These are phyloP conservation scores for Fusarium verrucosum DNA, from an alignment of 2,329 filamentous ascomycete genomes.

Conservation along the genomic window DNA sequence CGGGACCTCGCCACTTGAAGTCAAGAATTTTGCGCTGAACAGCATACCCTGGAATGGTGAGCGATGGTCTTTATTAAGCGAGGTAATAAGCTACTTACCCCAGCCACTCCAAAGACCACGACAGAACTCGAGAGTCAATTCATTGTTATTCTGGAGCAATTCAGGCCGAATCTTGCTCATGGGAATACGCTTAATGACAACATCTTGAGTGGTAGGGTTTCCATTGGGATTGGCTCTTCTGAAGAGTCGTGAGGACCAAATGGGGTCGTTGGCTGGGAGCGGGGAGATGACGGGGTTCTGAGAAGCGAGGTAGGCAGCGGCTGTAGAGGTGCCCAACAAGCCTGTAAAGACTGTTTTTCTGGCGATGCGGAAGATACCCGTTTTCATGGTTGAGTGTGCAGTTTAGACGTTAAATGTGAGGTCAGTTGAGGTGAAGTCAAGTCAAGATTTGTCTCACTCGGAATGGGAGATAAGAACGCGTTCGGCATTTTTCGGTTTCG, in stretches of 20 bases:
- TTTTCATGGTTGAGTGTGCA: constrained; percentile 44
- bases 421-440: background rate
- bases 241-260: constrained; percentile 68
- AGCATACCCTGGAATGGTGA: constrained; percentile 57
- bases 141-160: constrained; percentile 67
- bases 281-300: constrained; percentile 67
- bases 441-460: too few relatives aligned
- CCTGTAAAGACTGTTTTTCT: constrained; percentile 57
- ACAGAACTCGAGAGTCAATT: constrained; percentile 71
- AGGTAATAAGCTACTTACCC: constrained; percentile 54
- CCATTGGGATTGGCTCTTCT: constrained; percentile 67
- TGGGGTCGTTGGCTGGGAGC: constrained; percentile 65
- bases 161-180: constrained; percentile 71
- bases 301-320: constrained; percentile 58
- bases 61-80: background rate
- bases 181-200: constrained; percentile 70
- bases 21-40: constrained; percentile 67
- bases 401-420: background rate
- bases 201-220: constrained; percentile 71
- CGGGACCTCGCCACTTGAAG: constrained; percentile 65
- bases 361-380: constrained; percentile 64
- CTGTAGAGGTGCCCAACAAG: constrained; percentile 60
- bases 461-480: constrained; percentile 25
- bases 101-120: constrained; percentile 72
- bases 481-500: constrained; percentile 14